These are phyloP conservation scores for Boletus huronensis DNA, from an alignment of 768 basidiomycete genomes.

Conservation along the genomic window DNA sequence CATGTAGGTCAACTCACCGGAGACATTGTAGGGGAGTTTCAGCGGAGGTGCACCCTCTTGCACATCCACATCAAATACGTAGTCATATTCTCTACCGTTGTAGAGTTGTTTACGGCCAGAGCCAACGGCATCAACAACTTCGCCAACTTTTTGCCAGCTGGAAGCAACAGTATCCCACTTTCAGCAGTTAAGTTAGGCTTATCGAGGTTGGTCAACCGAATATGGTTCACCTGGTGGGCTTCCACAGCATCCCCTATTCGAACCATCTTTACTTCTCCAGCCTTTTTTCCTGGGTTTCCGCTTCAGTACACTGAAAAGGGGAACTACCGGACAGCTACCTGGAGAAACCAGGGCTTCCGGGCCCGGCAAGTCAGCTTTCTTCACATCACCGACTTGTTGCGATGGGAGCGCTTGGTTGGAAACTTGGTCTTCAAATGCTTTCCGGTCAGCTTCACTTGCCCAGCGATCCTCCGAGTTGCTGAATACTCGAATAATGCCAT, in stretches of 20 bases:
- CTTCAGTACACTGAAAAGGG: conserved; percentile 2
- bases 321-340: conserved; percentile 40
- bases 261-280: conserved; percentile 93
- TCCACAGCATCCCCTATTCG: conserved; percentile 77
- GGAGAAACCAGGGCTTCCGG: conserved; percentile 72
- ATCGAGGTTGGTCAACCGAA: background rate
- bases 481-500: conserved; percentile 84
- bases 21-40: conserved; percentile 90
- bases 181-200: conserved; percentile 1
- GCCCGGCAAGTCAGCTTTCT: conserved; percentile 86
- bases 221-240: conserved; percentile 72
- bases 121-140: conserved; percentile 93
- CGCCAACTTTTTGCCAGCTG: conserved; percentile 91
- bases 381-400: conserved; percentile 89
- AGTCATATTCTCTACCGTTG: conserved; percentile 94
- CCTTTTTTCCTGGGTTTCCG: conserved; percentile 66
- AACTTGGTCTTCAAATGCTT: conserved; percentile 71
- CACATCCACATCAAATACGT: conserved; percentile 98
- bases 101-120: conserved; percentile 88
- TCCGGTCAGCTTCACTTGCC: conserved; percentile 61
- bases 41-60: conserved; percentile 89
- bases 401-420: conserved; percentile 76
- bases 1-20: conserved; percentile 51
- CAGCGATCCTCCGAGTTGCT: conserved; percentile 69
- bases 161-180: conserved; percentile 76